These are phyloP conservation scores for Aspergillus avenaceus DNA, from an alignment of 495 filamentous ascomycete genomes.

Conservation along the genomic window DNA sequence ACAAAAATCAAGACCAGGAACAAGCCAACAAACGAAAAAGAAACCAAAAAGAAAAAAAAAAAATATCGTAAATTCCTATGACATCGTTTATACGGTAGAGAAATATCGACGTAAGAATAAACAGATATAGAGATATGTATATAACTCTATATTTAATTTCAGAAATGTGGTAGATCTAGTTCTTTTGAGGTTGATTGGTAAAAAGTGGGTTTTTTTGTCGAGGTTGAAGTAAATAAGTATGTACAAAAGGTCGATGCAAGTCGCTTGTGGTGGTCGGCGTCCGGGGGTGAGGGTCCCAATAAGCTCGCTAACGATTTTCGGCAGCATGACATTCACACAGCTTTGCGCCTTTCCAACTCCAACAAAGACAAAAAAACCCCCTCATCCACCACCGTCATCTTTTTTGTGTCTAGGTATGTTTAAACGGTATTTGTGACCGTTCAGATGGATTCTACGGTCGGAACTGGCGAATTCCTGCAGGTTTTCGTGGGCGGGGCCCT, in stretches of 20 bases:
- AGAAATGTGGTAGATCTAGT: no score
- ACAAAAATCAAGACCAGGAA: background rate
- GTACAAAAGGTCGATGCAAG: background rate
- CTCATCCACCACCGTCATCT: conserved; percentile 35
- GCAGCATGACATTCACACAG: conserved; percentile 42
- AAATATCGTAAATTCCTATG: conserved; percentile 7
- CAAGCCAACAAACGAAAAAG: no score
- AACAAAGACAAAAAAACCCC: conserved; percentile 39
- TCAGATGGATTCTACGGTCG: conserved; percentile 21
- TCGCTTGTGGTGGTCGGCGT: background rate
- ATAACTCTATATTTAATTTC: no score
- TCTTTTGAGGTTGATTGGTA: conserved; percentile 28
- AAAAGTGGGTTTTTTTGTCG: conserved; percentile 11
- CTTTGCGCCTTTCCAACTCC: conserved; percentile 37
- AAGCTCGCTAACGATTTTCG: conserved; percentile 51
- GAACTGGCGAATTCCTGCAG: conserved; percentile 23
- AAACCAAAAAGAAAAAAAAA: no score
- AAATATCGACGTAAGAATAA: no score
- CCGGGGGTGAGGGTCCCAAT: conserved; percentile 24
- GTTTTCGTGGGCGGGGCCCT: conserved; percentile 26
- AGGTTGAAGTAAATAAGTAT: background rate
- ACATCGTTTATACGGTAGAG: no score
- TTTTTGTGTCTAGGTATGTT: conserved; percentile 39
- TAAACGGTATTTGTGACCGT: conserved; percentile 10
- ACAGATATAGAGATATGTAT: no score